Evolutionary conservation across 2,329 filamentous ascomycete genomes (phyloP), one percentile per base, ranked within the genome.

Genomic region (Bipolaris bicolor): DNA sequence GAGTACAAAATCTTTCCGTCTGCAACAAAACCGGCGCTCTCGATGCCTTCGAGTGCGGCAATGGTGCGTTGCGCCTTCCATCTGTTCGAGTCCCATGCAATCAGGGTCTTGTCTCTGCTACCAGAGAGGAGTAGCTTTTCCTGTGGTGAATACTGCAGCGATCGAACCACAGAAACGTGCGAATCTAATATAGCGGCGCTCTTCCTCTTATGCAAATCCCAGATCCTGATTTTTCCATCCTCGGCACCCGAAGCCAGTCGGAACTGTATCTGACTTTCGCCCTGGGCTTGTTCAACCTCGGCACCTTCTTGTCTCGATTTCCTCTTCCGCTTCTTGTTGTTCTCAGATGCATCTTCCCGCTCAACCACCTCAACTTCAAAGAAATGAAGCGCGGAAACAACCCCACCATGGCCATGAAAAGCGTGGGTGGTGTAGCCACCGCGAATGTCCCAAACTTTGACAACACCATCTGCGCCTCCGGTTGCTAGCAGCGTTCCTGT

Each of bases 361-460:
- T 82, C 59, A 2, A 64, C 49, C 13, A 79, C 73, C 22, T 88
- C 82, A 15, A 91, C 82, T 71, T 96, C 89, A 74, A 98, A 99
- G 77, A 99, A 98, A 67, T 89, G 89, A 16, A 99, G 82, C 0
- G 95, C 92, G 11, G 95, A 97, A 4, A 99, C 86, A 20, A 99
- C 84, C 9, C 95, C 93, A 58, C 92, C 92, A 55, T 96, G 94
- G 1, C 93, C 93, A 66, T 94, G 90, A 77, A 99, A 96, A 0
- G 92, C 97, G 77, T 99, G 95, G 26, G 96, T 99, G 31, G 92
- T 88, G 76, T 90, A 98, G 20, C 95, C 95, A 43, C 89, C 91
- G 48, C 84, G 83, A 58, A 99, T 92, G 77, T 99, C 95, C 94
- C 94, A 99, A 50, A 99, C 89, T 77, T 99, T 99, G 68, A 98